Evolutionary conservation across 192 early-diverging fungal genomes (phyloP).

Genomic region (Obelidium mucronatum): DNA sequence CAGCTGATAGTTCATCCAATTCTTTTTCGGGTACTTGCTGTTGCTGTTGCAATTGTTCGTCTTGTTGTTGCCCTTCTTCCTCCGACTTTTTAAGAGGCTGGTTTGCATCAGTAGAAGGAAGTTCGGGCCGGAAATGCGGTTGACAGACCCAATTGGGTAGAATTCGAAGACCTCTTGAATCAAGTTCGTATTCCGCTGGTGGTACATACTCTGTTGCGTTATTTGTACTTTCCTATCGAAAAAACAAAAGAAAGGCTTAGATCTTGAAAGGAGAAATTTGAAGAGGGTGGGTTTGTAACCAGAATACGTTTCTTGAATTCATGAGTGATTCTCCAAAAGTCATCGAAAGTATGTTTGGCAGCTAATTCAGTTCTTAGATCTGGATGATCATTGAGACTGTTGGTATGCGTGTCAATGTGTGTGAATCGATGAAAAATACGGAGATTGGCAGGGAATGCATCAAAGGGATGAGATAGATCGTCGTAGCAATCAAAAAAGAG

Average conservation of each 20-base stretch:
- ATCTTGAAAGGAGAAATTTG: no score
- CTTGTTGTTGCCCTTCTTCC: no score
- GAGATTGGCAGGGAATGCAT: neutral
- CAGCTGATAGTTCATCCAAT: constrained; percentile 4
- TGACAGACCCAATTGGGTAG: constrained; percentile 75
- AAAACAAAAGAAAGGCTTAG: neutral
- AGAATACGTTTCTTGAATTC: constrained; percentile 63
- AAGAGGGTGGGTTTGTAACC: constrained; percentile 28
- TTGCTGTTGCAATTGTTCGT: constrained; percentile 5
- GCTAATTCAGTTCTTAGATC: constrained; percentile 82
- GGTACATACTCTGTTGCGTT: constrained; percentile 33
- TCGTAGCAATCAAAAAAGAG: no score
- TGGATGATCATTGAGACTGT: constrained; percentile 72
- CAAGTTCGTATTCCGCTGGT: constrained; percentile 47
- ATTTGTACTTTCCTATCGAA: constrained; percentile 17
- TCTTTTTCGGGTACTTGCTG: neutral
- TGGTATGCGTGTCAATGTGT: neutral
- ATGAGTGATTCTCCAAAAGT: constrained; percentile 61
- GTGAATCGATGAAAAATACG: constrained; percentile 35
- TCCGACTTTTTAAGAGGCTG: no score
- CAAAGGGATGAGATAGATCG: no score
- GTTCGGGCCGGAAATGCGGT: constrained; percentile 65
- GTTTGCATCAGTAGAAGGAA: constrained; percentile 20
- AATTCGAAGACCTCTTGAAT: constrained; percentile 61
- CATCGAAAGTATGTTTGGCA: constrained; percentile 64